Conservation (phyloP, 1,139 yeast genomes). For the Candida dubliniensis region DNA sequence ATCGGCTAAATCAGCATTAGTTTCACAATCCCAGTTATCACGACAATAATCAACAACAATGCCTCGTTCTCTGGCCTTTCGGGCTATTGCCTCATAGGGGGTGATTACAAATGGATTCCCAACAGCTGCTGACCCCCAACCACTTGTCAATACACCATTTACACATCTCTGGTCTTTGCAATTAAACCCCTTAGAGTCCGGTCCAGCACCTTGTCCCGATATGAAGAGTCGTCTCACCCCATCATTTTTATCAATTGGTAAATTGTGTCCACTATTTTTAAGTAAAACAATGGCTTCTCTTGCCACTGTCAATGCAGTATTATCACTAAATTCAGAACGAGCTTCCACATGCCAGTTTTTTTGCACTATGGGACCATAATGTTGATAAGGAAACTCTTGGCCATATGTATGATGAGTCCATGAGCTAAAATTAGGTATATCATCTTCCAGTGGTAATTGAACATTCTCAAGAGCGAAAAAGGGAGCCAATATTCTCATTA, state of each 20-base stretch:
- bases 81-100: constrained; percentile 53
- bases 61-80: constrained; percentile 42
- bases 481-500: constrained; percentile 56
- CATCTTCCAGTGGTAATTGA: constrained; percentile 38
- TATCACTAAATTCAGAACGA: constrained; percentile 47
- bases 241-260: constrained; percentile 48
- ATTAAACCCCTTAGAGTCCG: constrained; percentile 49
- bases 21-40: constrained; percentile 46
- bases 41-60: constrained; percentile 45
- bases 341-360: constrained; percentile 59
- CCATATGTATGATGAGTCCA: constrained; percentile 60
- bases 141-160: constrained; percentile 49
- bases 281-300: constrained; percentile 57
- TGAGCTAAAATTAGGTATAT: constrained; percentile 56
- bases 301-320: constrained; percentile 54
- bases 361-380: constrained; percentile 52
- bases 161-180: constrained; percentile 50
- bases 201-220: constrained; percentile 51
- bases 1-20: constrained; percentile 45
- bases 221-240: constrained; percentile 45
- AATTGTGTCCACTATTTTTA: constrained; percentile 48
- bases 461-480: constrained; percentile 46
- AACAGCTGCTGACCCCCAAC: constrained; percentile 56
- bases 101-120: constrained; percentile 54
- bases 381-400: constrained; percentile 52